A percentile compares a stretch with the other conserved stretches of the same genome.
Evolutionary conservation across 208 protist genomes (phyloP).

Genomic region (Leishmania turanica): DNA sequence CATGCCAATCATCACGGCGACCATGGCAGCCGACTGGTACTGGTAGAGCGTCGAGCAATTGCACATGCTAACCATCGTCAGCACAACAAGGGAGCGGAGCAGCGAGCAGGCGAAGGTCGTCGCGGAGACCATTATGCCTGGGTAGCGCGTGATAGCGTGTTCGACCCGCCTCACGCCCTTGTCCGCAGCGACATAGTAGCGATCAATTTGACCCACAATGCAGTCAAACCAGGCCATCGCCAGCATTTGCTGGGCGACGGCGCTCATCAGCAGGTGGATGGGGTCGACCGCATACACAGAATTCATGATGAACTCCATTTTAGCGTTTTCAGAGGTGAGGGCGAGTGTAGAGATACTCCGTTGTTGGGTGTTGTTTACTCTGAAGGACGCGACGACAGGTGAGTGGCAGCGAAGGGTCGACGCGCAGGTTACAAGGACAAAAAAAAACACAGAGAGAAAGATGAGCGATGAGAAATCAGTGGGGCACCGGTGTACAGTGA

Average conservation of each 20-base stretch:
- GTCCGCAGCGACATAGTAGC: constrained; percentile 85
- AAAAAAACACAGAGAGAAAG: not conserved
- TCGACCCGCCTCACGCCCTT: constrained; percentile 85
- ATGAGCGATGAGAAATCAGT: not conserved
- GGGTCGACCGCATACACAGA: constrained; percentile 48
- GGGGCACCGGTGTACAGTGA: not conserved
- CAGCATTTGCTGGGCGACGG: constrained; percentile 72
- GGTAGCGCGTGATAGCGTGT: constrained; percentile 77
- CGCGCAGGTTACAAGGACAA: not conserved
- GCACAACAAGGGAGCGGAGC: constrained; percentile 51
- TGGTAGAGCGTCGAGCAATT: constrained; percentile 57
- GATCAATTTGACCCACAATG: constrained; percentile 71
- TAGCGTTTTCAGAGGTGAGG: not conserved
- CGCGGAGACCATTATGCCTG: constrained; percentile 32
- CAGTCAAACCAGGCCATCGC: constrained; percentile 76
- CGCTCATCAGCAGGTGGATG: constrained; percentile 47
- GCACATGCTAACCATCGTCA: constrained; percentile 40
- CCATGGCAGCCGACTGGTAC: constrained; percentile 64
- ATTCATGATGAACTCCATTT: constrained; percentile 23
- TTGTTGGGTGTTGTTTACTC: not conserved
- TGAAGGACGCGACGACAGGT: not conserved
- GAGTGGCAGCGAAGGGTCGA: not conserved
- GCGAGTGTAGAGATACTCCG: not conserved
- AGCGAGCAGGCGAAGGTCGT: constrained; percentile 48
- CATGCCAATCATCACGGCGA: constrained; percentile 50